Conservation (phyloP, 2,329 filamentous ascomycete species). For the Penicillium sp. region DNA sequence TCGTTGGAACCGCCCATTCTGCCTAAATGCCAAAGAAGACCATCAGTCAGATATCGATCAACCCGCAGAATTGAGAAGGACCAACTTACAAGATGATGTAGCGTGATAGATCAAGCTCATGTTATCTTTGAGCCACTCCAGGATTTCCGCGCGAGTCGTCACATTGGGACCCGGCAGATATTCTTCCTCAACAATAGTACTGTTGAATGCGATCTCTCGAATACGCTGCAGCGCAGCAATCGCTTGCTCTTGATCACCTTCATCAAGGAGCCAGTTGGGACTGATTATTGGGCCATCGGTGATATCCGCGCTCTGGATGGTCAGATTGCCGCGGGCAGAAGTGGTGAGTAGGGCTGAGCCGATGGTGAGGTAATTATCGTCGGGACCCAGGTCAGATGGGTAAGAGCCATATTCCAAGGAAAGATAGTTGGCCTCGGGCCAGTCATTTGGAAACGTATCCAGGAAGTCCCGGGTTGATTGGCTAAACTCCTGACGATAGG, state of each 20-base stretch:
- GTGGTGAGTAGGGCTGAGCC: neutral
- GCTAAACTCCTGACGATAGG: neutral
- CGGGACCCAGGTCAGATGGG: no score
- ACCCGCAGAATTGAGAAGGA: no score
- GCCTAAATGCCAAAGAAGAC: no score
- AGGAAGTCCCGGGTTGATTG: neutral
- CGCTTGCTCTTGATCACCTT: neutral
- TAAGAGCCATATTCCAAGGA: no score
- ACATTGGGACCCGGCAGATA: neutral
- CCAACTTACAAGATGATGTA: neutral
- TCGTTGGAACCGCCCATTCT: neutral
- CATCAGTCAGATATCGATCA: no score
- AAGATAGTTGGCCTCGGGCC: neutral
- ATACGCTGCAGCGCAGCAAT: neutral
- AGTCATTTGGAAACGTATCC: neutral
- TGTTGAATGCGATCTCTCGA: neutral
- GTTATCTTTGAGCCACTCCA: neutral
- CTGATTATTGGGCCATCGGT: neutral
- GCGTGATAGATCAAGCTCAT: neutral
- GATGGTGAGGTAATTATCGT: neutral
- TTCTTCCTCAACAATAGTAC: neutral
- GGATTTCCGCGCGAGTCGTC: neutral
- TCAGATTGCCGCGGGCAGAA: neutral
- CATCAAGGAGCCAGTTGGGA: neutral
- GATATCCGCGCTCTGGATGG: neutral